Percentiles rank a stretch among this genome's conserved stretches.
These are phyloP conservation scores for Lablab purpureus DNA, from an alignment of 306 rosid species.

Conservation along the genomic window DNA sequence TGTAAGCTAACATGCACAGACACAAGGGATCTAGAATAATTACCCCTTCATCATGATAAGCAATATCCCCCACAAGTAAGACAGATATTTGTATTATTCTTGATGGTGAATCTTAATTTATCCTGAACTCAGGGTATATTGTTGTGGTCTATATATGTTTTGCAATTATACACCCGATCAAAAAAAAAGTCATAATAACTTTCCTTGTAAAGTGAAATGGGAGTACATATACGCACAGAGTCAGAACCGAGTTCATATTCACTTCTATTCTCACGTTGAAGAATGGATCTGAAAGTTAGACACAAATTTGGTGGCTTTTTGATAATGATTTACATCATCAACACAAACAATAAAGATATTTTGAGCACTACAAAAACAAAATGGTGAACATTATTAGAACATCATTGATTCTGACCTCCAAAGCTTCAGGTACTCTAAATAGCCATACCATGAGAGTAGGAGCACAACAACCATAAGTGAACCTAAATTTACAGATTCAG, in stretches of 20 bases:
- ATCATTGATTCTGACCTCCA: slow-evolving; percentile 14
- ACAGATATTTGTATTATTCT: slow-evolving; percentile 5
- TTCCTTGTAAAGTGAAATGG: slow-evolving; percentile 8
- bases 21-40: slow-evolving; percentile 13
- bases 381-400: neutral
- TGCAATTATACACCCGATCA: slow-evolving; percentile 17
- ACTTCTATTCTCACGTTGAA: slow-evolving; percentile 1
- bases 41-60: neutral
- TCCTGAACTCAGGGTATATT: slow-evolving; percentile 2
- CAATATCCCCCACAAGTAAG: neutral
- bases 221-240: neutral
- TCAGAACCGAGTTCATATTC: neutral
- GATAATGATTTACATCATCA: slow-evolving; percentile 26
- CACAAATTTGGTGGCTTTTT: neutral
- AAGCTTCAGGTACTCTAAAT: slow-evolving; percentile 14
- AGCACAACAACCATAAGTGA: slow-evolving; percentile 26
- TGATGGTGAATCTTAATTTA: slow-evolving; percentile 31
- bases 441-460: slow-evolving; percentile 10
- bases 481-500: neutral
- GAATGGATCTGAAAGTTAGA: neutral
- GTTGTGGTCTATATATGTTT: neutral
- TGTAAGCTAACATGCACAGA: slow-evolving; percentile 37
- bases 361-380: neutral
- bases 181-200: neutral
- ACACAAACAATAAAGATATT: slow-evolving; percentile 7